Conservation (phyloP, 2,329 filamentous ascomycete species). For the Arthroderma uncinatum region DNA sequence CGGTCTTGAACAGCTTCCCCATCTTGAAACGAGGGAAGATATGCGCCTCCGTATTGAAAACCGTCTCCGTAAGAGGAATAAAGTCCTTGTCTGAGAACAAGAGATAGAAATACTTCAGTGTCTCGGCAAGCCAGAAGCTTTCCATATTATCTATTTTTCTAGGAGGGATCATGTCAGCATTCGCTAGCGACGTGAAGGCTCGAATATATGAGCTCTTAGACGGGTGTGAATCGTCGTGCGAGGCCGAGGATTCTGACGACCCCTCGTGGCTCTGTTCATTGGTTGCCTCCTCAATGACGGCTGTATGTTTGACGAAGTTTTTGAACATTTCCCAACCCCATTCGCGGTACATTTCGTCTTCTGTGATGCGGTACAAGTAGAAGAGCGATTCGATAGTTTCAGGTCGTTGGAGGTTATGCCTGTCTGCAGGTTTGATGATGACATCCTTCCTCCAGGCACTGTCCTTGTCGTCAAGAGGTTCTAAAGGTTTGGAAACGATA, state of each 20-base stretch:
- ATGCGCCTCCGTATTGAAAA: conserved; percentile 95
- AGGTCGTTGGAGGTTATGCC: conserved; percentile 86
- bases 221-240: conserved; percentile 4
- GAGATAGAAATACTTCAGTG: conserved; percentile 93
- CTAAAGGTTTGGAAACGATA: conserved; percentile 27
- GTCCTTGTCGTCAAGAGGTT: conserved; percentile 20
- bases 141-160: conserved; percentile 82
- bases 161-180: conserved; percentile 64
- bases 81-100: conserved; percentile 77
- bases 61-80: conserved; percentile 71
- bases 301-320: conserved; percentile 74
- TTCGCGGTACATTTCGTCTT: conserved; percentile 74
- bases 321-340: conserved; percentile 99
- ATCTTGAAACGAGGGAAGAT: conserved; percentile 79
- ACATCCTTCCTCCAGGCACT: conserved; percentile 64
- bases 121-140: conserved; percentile 97
- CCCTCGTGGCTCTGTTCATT: not conserved
- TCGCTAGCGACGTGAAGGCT: conserved; percentile 69
- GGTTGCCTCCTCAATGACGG: conserved; percentile 48
- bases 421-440: conserved; percentile 66
- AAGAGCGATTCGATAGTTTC: conserved; percentile 95
- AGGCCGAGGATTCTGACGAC: not conserved
- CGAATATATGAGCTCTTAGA: conserved; percentile 22
- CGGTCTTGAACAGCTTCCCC: conserved; percentile 36
- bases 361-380: conserved; percentile 98